Conservation (phyloP, 2,329 filamentous ascomycete species). For the Pseudocercospora vitis region DNA sequence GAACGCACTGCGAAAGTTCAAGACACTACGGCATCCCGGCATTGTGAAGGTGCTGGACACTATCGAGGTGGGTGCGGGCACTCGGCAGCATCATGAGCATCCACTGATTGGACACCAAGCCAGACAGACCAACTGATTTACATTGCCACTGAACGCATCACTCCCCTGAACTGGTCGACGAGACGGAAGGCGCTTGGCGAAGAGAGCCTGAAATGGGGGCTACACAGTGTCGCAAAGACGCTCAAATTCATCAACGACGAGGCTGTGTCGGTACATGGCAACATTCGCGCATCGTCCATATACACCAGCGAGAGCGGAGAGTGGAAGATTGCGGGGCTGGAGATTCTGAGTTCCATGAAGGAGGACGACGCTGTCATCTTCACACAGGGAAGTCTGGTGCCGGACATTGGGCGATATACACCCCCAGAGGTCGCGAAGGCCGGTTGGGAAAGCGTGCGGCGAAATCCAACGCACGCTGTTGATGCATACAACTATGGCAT, state of each 20-base stretch:
- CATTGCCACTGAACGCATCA: slow-evolving; percentile 88
- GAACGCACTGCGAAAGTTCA: slow-evolving; percentile 90
- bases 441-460: slow-evolving; percentile 91
- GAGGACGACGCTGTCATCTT: slow-evolving; percentile 94
- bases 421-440: slow-evolving; percentile 81
- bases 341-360: slow-evolving; percentile 90
- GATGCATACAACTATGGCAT: slow-evolving; percentile 87
- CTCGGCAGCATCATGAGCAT: slow-evolving; percentile 7
- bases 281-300: slow-evolving; percentile 78
- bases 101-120: slow-evolving; percentile 40
- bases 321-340: slow-evolving; percentile 95
- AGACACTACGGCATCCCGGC: slow-evolving; percentile 89
- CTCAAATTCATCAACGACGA: slow-evolving; percentile 96
- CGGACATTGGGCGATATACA: slow-evolving; percentile 79
- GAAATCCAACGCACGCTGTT: slow-evolving; percentile 73
- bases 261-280: slow-evolving; percentile 86
- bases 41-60: slow-evolving; percentile 93
- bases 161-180: slow-evolving; percentile 85
- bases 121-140: slow-evolving; percentile 94
- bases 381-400: slow-evolving; percentile 82
- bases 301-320: slow-evolving; percentile 96
- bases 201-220: slow-evolving; percentile 95
- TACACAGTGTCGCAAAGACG: slow-evolving; percentile 84
- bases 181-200: slow-evolving; percentile 82
- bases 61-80: slow-evolving; percentile 68